Conservation (phyloP, 1,284 basidiomycete genomes). For the Gomphus bonarii region DNA sequence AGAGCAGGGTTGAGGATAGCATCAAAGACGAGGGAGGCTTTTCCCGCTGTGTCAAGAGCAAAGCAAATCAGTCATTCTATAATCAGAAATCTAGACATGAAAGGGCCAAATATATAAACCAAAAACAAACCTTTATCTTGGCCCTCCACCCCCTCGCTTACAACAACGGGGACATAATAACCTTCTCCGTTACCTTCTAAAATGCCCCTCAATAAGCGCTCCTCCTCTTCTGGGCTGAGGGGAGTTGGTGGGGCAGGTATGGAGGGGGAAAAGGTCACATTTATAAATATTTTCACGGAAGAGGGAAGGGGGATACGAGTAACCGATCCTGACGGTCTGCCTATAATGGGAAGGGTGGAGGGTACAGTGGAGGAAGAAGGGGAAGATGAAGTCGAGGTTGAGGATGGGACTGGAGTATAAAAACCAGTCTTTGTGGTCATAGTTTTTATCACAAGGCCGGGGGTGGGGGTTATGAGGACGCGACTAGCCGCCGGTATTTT, state of each 20-base stretch:
- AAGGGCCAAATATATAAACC: neutral
- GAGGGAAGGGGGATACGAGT: slow-evolving; percentile 26
- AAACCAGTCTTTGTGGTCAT: slow-evolving; percentile 29
- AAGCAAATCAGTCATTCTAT: slow-evolving; percentile 2
- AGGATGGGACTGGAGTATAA: slow-evolving; percentile 17
- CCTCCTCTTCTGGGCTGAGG: slow-evolving; percentile 26
- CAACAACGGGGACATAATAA: slow-evolving; percentile 62
- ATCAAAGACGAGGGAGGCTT: slow-evolving; percentile 58
- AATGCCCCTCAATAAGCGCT: slow-evolving; percentile 44
- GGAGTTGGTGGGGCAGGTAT: slow-evolving; percentile 50
- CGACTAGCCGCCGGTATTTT: slow-evolving; percentile 13
- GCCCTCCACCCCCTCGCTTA: slow-evolving; percentile 52
- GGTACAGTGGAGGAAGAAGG: slow-evolving; percentile 17
- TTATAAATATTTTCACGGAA: slow-evolving; percentile 58
- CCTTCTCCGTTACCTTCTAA: slow-evolving; percentile 33
- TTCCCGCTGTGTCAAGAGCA: slow-evolving; percentile 40
- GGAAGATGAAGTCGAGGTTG: slow-evolving; percentile 14
- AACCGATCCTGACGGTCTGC: neutral
- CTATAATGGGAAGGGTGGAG: neutral
- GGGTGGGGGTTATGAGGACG: slow-evolving; percentile 37
- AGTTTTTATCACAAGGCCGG: slow-evolving; percentile 56
- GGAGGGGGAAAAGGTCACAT: slow-evolving; percentile 55
- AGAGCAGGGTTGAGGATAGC: slow-evolving; percentile 50
- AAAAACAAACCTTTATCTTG: slow-evolving; percentile 52
- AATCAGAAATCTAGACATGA: neutral